Conservation (phyloP, 805 yeast genomes). For the Candida krabiensis region DNA sequence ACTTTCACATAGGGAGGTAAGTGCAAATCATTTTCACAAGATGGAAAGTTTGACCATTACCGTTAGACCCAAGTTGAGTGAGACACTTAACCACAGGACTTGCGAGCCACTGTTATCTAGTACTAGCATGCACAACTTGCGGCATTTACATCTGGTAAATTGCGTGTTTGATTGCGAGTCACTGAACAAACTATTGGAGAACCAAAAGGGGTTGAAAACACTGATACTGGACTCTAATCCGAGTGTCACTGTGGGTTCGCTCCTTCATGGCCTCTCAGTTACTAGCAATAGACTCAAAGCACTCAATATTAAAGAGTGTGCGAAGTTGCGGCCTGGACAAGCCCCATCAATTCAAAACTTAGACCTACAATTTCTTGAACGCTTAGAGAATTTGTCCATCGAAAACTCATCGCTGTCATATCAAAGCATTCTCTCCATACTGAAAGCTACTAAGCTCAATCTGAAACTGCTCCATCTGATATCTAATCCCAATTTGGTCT, state of each 20-base stretch:
- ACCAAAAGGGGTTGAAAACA: conserved; percentile 1
- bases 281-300: conserved; percentile 1
- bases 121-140: conserved; percentile 4
- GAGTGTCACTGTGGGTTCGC: conserved; percentile 4
- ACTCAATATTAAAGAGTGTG: conserved; percentile 12
- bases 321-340: conserved; percentile 1
- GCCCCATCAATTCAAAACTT: conserved; percentile 6
- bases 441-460: conserved; percentile 9
- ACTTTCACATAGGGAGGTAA: conserved; percentile 1
- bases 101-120: conserved; percentile 3
- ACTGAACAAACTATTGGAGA: conserved; percentile 3
- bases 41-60: conserved; percentile 5
- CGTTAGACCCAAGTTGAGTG: conserved; percentile 4
- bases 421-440: conserved; percentile 10
- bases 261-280: conserved; percentile 5
- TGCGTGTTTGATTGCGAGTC: conserved; percentile 6
- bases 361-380: conserved; percentile 6
- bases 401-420: conserved; percentile 15
- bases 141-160: conserved; percentile 9
- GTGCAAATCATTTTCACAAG: not conserved
- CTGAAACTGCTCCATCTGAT: conserved; percentile 10
- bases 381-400: conserved; percentile 8
- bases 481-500: conserved; percentile 15
- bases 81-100: conserved; percentile 2
- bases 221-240: conserved; percentile 11